Conservation (phyloP, 148 eudicot genomes). For the Cornus controversa region DNA sequence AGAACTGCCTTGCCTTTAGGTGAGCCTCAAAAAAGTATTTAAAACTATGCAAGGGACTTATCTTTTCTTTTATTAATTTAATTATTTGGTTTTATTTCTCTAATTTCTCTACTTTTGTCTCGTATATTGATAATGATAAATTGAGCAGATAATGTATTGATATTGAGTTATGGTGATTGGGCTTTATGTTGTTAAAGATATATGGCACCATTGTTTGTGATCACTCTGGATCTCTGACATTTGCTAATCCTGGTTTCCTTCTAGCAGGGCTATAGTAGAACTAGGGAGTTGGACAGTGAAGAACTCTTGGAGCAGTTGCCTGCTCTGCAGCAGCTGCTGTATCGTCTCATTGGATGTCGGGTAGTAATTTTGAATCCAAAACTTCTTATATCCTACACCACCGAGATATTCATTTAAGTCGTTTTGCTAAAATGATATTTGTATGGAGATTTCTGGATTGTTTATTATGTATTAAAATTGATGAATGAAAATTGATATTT, state of each 20-base stretch:
- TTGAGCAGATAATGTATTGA: too few species aligned
- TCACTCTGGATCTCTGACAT: slow-evolving; percentile 1
- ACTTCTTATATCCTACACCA: neutral
- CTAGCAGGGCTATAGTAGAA: slow-evolving; percentile 79
- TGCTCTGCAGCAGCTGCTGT: slow-evolving; percentile 84
- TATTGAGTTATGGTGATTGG: neutral
- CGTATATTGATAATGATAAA: too few species aligned
- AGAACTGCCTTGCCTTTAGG: neutral
- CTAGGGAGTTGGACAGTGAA: slow-evolving; percentile 84
- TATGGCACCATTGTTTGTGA: neutral
- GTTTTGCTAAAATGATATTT: neutral
- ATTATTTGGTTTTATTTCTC: too few species aligned
- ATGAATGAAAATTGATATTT: slow-evolving; percentile 10
- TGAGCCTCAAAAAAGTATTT: neutral
- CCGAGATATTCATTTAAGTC: neutral
- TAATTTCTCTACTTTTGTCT: too few species aligned
- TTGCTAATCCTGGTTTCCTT: slow-evolving; percentile 8
- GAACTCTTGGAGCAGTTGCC: slow-evolving; percentile 87
- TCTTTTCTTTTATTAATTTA: too few species aligned
- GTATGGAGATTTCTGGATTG: neutral
- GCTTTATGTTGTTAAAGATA: neutral
- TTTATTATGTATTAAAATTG: neutral
- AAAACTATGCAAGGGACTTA: too few species aligned
- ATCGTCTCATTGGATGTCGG: slow-evolving; percentile 93
- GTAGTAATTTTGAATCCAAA: slow-evolving; percentile 34